Conservation (phyloP, 108 stramenopile species). For the Cafeteria roenbergensis region DNA sequence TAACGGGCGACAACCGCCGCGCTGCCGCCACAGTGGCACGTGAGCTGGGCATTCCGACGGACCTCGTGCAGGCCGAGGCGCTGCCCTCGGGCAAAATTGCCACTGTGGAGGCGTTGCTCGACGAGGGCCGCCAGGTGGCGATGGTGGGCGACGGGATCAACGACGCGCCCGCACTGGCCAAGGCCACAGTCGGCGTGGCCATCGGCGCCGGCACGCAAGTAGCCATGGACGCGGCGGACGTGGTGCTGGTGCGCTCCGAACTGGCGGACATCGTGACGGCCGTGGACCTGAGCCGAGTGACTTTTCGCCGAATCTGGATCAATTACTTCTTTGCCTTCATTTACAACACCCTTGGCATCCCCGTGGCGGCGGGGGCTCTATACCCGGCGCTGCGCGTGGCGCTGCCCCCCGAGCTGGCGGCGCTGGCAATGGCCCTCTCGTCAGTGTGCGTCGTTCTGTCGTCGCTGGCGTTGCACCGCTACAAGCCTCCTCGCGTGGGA, state of each 20-base stretch:
- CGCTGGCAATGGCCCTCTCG: conserved; percentile 74
- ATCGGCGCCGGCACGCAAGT: conserved; percentile 88
- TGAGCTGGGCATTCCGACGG: conserved; percentile 50
- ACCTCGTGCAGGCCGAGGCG: conserved; percentile 65
- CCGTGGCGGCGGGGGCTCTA: conserved; percentile 79
- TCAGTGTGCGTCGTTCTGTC: conserved; percentile 49
- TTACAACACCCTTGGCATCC: conserved; percentile 85
- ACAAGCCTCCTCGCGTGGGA: too few species aligned
- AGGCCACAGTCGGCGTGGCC: conserved; percentile 82
- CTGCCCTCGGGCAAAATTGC: conserved; percentile 66
- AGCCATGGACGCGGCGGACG: conserved; percentile 82
- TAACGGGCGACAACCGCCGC: conserved; percentile 78
- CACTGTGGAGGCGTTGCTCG: conserved; percentile 52
- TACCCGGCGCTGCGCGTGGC: conserved; percentile 64
- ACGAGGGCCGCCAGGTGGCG: conserved; percentile 54
- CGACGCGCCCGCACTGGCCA: conserved; percentile 82
- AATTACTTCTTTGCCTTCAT: conserved; percentile 79
- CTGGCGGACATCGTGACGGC: conserved; percentile 71
- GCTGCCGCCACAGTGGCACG: conserved; percentile 71
- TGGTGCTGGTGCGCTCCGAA: conserved; percentile 72
- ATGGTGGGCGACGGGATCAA: conserved; percentile 98
- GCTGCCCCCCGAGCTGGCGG: conserved; percentile 79
- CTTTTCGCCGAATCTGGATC: conserved; percentile 67
- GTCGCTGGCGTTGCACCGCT: conserved; percentile 16
- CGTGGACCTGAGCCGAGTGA: conserved; percentile 64